Base-by-base conservation (phyloP, 2,329 filamentous ascomycete genomes). In the Aspergillus ustus region DNA sequence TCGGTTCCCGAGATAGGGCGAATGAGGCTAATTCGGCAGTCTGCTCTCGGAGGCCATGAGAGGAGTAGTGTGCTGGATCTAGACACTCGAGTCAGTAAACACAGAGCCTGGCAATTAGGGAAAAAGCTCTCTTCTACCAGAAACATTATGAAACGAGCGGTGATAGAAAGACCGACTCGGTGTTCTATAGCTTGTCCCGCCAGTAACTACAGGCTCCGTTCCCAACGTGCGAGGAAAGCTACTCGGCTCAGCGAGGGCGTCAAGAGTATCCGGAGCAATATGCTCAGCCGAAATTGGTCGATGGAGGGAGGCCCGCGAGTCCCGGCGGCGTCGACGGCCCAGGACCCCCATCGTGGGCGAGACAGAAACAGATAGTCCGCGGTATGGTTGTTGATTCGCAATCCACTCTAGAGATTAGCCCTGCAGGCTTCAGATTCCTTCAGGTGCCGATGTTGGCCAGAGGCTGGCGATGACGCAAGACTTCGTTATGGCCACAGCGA, bases 1-100 rank as follows among this genome's bases (percentile, higher is more conserved):
- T 69, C 13, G 67, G 63, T 37, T 72, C 67, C n/a, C 66, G 67
- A 28, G 89, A 89, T 29, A 97, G 84, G 53, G 92, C 89, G 73
- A 93, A 92, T 19, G 87, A 92, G 48, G 93, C 93, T 60, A 97
- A 83, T 77, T 96, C 92, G 55, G 92, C 91, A 2, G 93, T 96
- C 73, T 95, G 90, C 77, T 95, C 89, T 66, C 93, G 89, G 45
- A 97, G 90, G 66, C 88, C 91, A 62, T 89, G 87, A 37, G 84
- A 84, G 44, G 91, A 90, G 75, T 91, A 91, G 69, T 91, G 87
- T 19, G 87, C 85, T 68, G 87, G 90, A 72, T 94, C 91, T 77
- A 86, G 73, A 19, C n/a, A 37, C 20, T 8, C 44, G 59, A 62
- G 65, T 75, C 66, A 73, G 67, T 61, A 63, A 62, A 52, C 45